Base-by-base conservation (phyloP, 2,329 filamentous ascomycete genomes). In the Remersonia thermophila region DNA sequence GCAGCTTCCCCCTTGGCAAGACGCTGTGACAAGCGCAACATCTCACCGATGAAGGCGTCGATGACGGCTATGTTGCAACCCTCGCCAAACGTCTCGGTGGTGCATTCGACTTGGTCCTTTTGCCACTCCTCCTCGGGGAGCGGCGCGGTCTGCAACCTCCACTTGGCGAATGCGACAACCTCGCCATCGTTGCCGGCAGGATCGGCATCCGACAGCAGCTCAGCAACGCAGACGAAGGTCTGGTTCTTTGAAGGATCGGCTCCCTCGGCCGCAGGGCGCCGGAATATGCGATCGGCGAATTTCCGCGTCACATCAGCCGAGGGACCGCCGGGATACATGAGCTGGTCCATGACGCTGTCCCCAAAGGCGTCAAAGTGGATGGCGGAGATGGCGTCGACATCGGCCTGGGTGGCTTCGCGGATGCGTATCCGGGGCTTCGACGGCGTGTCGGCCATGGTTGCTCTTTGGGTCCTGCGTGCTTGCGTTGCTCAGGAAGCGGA, bases 101-200 rank as follows among this genome's bases (percentile, higher is more conserved):
- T 48, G 25, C 32, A 28, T 4, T 32, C 20, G 30, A 30, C 33
- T 2, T 33, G 27, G 27, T 11, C 4, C 37, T 13, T 38, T 15
- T 50, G 48, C 53, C 51, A 56, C 38, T 51, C 42, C 17, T 43
- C 49, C 30, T 50, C 45, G 2, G 47, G 16, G n/a, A 46, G 47
- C 14, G 43, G 39, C 23, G 45, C 32, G 9, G 40, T 46, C 15
- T 44, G 37, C 6, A 53, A 27, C 11, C 17, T 27, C 50, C 52
- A 56, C 34, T 51, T 52, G 15, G 46, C 46, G 30, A 50, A 55
- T 10, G 51, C 55, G 6, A 55, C 47, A 7, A 58, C 39, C 36
- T 54, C 51, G 3, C 47, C 33, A 3, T 33, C 33, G 9, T 15
- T 30, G 8, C 43, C 41, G 2, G 26, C 35, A 8, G 40, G 40